Percentiles rank a stretch among this genome's conserved stretches.
Evolutionary conservation across 2,329 filamentous ascomycete genomes (phyloP).

Genomic region (Sclerotinia minor): DNA sequence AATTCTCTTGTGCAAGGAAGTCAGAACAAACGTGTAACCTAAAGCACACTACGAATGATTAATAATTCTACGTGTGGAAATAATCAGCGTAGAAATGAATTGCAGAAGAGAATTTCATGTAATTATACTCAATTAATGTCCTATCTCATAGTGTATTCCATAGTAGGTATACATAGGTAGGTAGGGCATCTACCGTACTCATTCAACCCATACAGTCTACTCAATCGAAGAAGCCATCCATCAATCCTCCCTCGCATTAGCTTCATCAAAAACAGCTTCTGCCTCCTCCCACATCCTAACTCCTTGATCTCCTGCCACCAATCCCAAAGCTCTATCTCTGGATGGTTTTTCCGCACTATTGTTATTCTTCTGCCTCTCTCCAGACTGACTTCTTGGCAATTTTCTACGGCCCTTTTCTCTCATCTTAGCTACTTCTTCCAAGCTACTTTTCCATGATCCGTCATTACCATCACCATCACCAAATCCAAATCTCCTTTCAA

Average conservation of each 20-base stretch:
- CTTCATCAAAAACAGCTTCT: slow-evolving; percentile 14
- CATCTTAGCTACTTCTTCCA: neutral
- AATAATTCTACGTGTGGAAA: neutral
- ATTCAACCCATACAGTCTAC: neutral
- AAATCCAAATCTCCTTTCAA: slow-evolving; percentile 4
- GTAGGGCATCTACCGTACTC: neutral
- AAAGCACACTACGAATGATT: neutral
- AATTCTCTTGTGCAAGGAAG: neutral
- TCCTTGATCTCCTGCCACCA: slow-evolving; percentile 21
- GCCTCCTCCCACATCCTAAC: slow-evolving; percentile 20
- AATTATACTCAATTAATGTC: neutral
- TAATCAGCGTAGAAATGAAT: neutral
- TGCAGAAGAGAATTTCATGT: neutral
- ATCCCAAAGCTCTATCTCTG: slow-evolving; percentile 19
- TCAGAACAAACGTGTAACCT: neutral
- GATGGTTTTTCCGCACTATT: slow-evolving; percentile 6
- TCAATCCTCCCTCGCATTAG: slow-evolving; percentile 15
- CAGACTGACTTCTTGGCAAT: slow-evolving; percentile 2
- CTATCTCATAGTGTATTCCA: neutral
- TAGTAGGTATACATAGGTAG: slow-evolving; percentile 16
- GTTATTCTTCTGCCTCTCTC: slow-evolving; percentile 5
- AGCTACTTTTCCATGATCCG: neutral
- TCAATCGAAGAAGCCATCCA: neutral
- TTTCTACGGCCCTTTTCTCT: slow-evolving; percentile 3
- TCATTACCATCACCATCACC: neutral